A percentile compares a stretch with the other conserved stretches of the same genome.
These are phyloP conservation scores for Xylariaceae sp. DNA, from an alignment of 2,329 filamentous ascomycete genomes.

Conservation along the genomic window DNA sequence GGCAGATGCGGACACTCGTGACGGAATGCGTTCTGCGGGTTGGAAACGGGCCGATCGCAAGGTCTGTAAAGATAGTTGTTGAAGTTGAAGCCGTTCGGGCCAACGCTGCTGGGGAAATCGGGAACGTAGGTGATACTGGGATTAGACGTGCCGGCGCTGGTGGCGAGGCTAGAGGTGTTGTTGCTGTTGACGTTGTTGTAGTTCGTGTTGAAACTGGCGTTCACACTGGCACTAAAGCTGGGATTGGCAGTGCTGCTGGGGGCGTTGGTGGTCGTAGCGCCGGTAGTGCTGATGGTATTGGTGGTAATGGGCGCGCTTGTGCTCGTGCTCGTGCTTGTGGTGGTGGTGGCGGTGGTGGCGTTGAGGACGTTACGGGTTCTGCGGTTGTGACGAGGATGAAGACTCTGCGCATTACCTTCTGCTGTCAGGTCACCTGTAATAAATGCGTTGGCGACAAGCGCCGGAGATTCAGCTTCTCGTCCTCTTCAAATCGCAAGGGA, in stretches of 20 bases:
- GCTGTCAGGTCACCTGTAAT: slow-evolving; percentile 11
- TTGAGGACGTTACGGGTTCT: background rate
- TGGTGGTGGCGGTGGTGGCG: background rate
- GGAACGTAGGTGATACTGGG: background rate
- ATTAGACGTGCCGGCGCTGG: background rate
- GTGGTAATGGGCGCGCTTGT: background rate
- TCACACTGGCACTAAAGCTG: background rate
- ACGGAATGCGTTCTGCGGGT: background rate
- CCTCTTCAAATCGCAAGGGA: slow-evolving; percentile 2
- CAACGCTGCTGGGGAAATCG: background rate
- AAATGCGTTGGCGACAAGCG: slow-evolving; percentile 10
- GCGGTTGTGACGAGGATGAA: too few species aligned
- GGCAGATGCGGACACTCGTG: background rate
- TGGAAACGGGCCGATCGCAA: background rate
- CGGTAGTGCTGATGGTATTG: background rate
- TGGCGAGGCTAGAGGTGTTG: background rate
- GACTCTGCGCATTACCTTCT: background rate
- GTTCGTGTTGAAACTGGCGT: background rate
- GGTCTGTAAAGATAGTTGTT: background rate
- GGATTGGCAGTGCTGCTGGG: background rate
- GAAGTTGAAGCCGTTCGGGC: background rate
- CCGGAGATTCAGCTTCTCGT: slow-evolving; percentile 11
- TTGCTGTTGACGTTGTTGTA: background rate
- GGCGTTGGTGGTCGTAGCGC: background rate
- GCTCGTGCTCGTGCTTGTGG: background rate